A percentile compares a stretch with the other conserved stretches of the same genome.
phyloP scores from a whole-genome alignment of 352 stramenopile genomes.

The Globisporangium paroecandrum region DNA sequence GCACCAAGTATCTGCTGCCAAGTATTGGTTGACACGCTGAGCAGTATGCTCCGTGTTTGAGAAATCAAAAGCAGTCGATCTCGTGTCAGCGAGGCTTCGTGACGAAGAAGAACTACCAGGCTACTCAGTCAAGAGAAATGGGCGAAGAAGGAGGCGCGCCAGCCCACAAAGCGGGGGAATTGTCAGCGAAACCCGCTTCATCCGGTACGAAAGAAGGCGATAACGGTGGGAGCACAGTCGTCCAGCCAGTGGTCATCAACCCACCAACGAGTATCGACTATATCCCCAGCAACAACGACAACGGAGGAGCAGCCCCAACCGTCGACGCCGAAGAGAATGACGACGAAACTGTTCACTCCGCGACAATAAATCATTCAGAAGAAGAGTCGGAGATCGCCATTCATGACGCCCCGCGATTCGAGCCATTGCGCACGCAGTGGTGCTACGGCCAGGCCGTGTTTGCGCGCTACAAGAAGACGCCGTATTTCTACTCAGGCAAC shows the following conservation, averaged over 20 bases:
- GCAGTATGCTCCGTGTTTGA: conserved; percentile 6
- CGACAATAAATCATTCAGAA: not conserved
- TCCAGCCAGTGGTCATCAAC: not conserved
- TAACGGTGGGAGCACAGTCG: not conserved
- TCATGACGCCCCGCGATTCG: conserved; percentile 29
- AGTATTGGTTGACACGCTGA: not conserved
- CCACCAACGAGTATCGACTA: not conserved
- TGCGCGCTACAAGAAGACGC: conserved; percentile 62
- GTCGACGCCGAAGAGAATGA: not conserved
- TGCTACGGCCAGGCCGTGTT: conserved; percentile 62
- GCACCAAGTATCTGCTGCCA: not conserved
- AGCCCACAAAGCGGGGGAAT: not conserved
- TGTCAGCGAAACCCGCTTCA: not conserved
- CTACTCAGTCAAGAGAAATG: not conserved
- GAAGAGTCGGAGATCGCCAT: not conserved
- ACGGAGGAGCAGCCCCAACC: not conserved
- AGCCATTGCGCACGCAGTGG: conserved; percentile 56
- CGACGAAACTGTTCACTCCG: not conserved
- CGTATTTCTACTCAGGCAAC: conserved; percentile 78
- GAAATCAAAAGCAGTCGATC: not conserved
- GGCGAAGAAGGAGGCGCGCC: not conserved
- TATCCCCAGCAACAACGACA: conserved; percentile 3
- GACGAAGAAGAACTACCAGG: not conserved
- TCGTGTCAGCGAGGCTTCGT: not conserved
- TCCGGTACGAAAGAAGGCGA: not conserved